Percentiles rank a stretch among this genome's conserved stretches.
Evolutionary conservation across 495 filamentous ascomycete species (phyloP).

Genomic region (Penicillium bovifimosum): DNA sequence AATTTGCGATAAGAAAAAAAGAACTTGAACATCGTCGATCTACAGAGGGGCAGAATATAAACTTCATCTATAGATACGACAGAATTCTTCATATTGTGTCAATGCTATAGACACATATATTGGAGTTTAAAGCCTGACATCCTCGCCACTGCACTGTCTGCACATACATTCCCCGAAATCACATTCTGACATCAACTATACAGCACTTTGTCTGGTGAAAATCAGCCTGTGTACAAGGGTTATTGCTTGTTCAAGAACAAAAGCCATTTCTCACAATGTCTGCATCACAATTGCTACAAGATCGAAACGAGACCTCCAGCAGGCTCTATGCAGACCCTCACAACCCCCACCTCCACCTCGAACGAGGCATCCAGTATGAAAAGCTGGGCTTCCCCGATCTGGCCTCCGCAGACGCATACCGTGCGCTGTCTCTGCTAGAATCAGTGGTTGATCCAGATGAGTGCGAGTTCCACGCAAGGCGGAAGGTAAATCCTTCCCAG

Average conservation of each 20-base stretch:
- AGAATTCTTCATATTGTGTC: background rate
- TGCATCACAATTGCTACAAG: slow-evolving; percentile 17
- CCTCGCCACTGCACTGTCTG: too few relatives aligned
- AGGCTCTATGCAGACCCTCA: slow-evolving; percentile 56
- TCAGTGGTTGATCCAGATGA: slow-evolving; percentile 60
- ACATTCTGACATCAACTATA: background rate
- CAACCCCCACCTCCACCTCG: slow-evolving; percentile 69
- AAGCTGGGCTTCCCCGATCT: slow-evolving; percentile 83
- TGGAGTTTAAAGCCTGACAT: background rate
- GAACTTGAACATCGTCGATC: background rate
- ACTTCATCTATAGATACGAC: background rate
- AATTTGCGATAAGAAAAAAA: background rate
- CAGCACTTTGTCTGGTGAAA: background rate
- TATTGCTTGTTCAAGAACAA: background rate
- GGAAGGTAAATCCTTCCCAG: slow-evolving; percentile 16
- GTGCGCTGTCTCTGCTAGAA: slow-evolving; percentile 77
- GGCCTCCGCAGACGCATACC: slow-evolving; percentile 84
- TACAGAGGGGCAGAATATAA: slow-evolving; percentile 4
- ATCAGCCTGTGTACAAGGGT: background rate
- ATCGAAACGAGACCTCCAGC: slow-evolving; percentile 22
- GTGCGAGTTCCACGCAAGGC: slow-evolving; percentile 39
- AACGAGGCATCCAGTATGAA: slow-evolving; percentile 64
- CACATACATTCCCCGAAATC: background rate
- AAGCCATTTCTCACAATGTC: background rate
- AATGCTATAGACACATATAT: background rate